Evolutionary conservation across 495 filamentous ascomycete species (phyloP).

Genomic region (Hypoxylon lienhwacheense): DNA sequence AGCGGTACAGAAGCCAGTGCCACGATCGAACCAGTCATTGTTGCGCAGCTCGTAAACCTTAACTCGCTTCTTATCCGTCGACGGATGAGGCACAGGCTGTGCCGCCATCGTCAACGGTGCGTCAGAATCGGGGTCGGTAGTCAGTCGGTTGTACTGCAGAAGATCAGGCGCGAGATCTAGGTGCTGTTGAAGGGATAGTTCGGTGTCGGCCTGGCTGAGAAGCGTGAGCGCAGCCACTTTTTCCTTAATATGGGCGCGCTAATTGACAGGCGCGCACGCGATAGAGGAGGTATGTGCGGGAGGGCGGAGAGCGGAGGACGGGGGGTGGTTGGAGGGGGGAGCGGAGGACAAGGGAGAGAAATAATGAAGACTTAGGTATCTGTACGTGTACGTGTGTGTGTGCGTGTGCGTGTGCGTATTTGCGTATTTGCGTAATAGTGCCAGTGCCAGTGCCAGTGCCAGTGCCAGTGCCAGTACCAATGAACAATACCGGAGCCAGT

Average conservation of each 20-base stretch:
- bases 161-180: slow-evolving; percentile 47
- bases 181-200: slow-evolving; percentile 51
- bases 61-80: slow-evolving; percentile 91
- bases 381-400: no score
- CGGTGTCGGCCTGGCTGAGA: slow-evolving; percentile 47
- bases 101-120: slow-evolving; percentile 71
- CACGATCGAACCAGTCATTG: slow-evolving; percentile 98
- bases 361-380: no score
- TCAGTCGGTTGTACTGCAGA: slow-evolving; percentile 40
- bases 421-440: no score
- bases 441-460: no score
- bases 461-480: no score
- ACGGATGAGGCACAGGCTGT: slow-evolving; percentile 77
- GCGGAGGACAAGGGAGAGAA: no score
- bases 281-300: slow-evolving; percentile 29
- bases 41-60: slow-evolving; percentile 98
- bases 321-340: no score
- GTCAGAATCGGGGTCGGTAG: slow-evolving; percentile 42
- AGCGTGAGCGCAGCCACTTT: slow-evolving; percentile 52
- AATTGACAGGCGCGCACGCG: slow-evolving; percentile 42
- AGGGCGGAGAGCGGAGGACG: slow-evolving; percentile 15
- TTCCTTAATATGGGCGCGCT: slow-evolving; percentile 38
- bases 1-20: slow-evolving; percentile 91
- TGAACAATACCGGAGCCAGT: no score
- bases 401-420: no score